Conservation (phyloP, 2,329 filamentous ascomycete genomes). For the Catunica adiposa region DNA sequence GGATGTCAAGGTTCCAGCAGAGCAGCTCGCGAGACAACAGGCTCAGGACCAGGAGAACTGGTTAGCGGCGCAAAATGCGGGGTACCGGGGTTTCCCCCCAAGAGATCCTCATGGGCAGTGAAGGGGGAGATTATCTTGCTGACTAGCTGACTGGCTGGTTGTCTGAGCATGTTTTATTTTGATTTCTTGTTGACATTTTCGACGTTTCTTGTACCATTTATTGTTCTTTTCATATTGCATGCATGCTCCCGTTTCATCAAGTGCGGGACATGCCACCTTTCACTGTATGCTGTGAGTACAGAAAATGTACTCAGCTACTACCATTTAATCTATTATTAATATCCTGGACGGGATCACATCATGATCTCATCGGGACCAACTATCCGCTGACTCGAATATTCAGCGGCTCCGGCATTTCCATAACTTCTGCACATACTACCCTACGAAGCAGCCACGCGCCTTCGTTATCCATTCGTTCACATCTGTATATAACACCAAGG, state of each 20-base stretch:
- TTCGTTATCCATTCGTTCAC: no score
- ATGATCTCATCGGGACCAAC: no score
- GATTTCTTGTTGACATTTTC: neutral
- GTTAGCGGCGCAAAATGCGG: constrained; percentile 7
- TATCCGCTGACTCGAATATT: no score
- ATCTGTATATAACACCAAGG: no score
- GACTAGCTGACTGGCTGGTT: neutral
- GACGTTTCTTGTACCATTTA: neutral
- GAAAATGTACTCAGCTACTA: neutral
- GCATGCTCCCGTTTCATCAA: neutral
- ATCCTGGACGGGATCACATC: neutral
- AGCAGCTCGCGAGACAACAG: constrained; percentile 30
- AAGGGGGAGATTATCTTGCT: neutral
- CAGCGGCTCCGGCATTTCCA: no score
- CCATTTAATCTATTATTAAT: neutral
- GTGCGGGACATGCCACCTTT: neutral
- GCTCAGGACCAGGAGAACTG: constrained; percentile 8
- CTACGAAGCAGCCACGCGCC: no score
- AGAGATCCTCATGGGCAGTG: neutral
- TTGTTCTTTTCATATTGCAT: constrained; percentile 1
- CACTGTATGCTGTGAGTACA: neutral
- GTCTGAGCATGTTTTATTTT: neutral
- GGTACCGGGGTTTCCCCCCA: constrained; percentile 9
- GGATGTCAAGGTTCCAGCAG: constrained; percentile 44
- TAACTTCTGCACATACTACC: no score